Base-by-base conservation (phyloP, 495 filamentous ascomycete genomes). In the Barbatosphaeria neglecta region DNA sequence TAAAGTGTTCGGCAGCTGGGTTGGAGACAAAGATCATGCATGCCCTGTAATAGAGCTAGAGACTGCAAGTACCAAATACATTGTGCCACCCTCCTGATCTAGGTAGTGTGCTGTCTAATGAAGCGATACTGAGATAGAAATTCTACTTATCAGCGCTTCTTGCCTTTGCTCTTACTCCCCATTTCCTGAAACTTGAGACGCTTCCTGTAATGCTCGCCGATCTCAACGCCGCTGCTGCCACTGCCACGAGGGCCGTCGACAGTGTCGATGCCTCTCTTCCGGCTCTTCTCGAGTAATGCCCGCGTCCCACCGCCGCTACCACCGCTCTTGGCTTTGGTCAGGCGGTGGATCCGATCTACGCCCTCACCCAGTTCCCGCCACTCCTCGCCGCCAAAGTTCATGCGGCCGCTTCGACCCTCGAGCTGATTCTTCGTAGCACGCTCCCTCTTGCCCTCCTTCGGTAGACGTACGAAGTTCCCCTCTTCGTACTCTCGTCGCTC, bases 401-500 rank as follows among this genome's bases (percentile, higher is more conserved):
- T 72, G 49, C 63, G 64, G 15, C 31, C 50, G 45, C 57, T 62
- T 47, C 67, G 59, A 13, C 61, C 60, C 39, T 68, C 70, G 22
- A 48, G 56, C 50, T 69, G 69, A 18, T 62, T 63, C 31, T 67
- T 68, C 51, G 78, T 75, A 11, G 69, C 67, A 28, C 66, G 59
- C 18, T 90, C 84, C 69, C 86, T 87, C 74, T 89, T 90, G 61
- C 80, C 83, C 56, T 82, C 75, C 60, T 80, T 81, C 16, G 87
- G 87, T 56, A 96, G 69, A 44, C 90, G 76, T 18, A 87, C 77
- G 56, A 93, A 88, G 66, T 95, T 90, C 49, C 66, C 72, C 67
- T 95, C 89, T 68, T 95, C 89, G 62, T 92, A 95, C 22, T 79
- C 74, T 35, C 69, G 73, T 37, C 82, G 68, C 56, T 90, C 87